Evolutionary conservation across 2,329 filamentous ascomycete genomes (phyloP).

Genomic region (Colletotrichum spinosum): DNA sequence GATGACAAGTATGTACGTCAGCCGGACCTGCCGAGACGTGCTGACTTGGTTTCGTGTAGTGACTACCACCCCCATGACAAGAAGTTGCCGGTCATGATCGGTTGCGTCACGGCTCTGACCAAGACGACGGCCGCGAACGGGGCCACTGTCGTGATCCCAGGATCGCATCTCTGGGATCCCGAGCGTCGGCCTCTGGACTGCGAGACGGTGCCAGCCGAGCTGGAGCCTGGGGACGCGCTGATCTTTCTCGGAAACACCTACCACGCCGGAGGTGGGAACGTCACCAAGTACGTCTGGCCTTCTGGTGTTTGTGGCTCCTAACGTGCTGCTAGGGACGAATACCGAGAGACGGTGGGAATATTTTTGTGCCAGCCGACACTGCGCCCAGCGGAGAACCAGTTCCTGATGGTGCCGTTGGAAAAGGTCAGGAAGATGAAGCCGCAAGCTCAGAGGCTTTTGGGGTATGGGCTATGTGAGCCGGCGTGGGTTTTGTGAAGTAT

Average conservation of each 20-base stretch:
- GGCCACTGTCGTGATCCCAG: conserved; percentile 54
- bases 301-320: too few relatives aligned
- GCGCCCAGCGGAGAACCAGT: conserved; percentile 50
- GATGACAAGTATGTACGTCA: conserved; percentile 44
- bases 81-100: conserved; percentile 51
- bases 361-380: conserved; percentile 49
- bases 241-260: conserved; percentile 54
- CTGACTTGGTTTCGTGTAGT: not conserved
- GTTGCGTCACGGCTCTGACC: conserved; percentile 51
- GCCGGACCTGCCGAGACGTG: not conserved
- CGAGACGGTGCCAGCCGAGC: conserved; percentile 52
- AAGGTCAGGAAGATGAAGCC: conserved; percentile 46
- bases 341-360: conserved; percentile 47
- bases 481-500: conserved; percentile 49
- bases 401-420: conserved; percentile 45
- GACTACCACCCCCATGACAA: conserved; percentile 45
- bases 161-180: conserved; percentile 53
- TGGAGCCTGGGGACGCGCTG: conserved; percentile 53
- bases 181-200: conserved; percentile 49
- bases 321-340: conserved; percentile 40
- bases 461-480: conserved; percentile 48
- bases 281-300: conserved; percentile 38
- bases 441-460: conserved; percentile 46
- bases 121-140: conserved; percentile 55
- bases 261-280: conserved; percentile 54